These are phyloP conservation scores for Clarkia xantiana DNA, from an alignment of 345 rosid genomes.

Conservation along the genomic window DNA sequence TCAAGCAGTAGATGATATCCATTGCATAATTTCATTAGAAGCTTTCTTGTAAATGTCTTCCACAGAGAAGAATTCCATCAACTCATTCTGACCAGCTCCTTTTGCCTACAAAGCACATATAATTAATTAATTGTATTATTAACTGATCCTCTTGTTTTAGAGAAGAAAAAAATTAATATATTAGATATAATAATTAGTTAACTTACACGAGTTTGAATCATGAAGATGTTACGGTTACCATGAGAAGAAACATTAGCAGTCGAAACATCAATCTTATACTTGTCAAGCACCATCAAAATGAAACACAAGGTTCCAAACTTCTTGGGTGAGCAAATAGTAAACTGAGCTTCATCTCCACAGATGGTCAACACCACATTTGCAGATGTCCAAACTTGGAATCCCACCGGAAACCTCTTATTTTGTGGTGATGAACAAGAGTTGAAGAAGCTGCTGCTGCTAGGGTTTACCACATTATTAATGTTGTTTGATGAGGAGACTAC, in stretches of 20 bases:
- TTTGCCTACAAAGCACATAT: conserved; percentile 27
- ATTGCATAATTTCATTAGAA: conserved; percentile 35
- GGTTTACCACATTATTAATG: neutral
- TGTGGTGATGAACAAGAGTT: conserved; percentile 10
- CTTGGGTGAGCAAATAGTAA: conserved; percentile 28
- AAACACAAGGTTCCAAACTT: conserved; percentile 28
- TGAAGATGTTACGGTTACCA: conserved; percentile 16
- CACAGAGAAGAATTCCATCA: conserved; percentile 19
- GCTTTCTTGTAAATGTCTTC: no score
- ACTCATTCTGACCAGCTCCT: conserved; percentile 21
- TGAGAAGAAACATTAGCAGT: conserved; percentile 36
- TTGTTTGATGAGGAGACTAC: conserved; percentile 14
- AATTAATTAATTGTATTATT: no score
- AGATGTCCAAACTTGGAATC: conserved; percentile 38
- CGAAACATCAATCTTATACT: conserved; percentile 32
- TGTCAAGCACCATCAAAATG: conserved; percentile 27
- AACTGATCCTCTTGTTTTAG: no score
- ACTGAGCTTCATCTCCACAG: conserved; percentile 32
- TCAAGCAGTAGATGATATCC: conserved; percentile 26
- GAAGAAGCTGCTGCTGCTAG: conserved; percentile 6
- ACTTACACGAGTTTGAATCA: conserved; percentile 29
- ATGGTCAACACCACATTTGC: conserved; percentile 36
- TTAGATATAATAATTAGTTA: neutral
- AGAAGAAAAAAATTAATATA: no score
- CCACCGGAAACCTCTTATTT: conserved; percentile 22